Percentiles rank a stretch among this genome's conserved stretches.
Conservation (phyloP, 768 basidiomycete genomes). For the Russula griseocarnosa region DNA sequence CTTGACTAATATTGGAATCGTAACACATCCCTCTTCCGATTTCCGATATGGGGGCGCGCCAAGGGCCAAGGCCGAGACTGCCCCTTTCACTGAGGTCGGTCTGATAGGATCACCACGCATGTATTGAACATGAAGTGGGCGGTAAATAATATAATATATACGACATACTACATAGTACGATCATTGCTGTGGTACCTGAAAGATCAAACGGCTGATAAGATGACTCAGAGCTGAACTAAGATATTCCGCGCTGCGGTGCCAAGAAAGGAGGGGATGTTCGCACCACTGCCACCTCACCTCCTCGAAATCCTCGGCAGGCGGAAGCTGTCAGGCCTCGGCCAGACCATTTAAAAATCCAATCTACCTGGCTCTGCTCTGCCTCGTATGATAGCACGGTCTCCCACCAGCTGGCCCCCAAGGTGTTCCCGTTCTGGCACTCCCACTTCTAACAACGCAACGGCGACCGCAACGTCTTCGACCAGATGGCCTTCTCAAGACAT, state of each 20-base stretch:
- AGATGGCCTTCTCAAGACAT: slow-evolving; percentile 24
- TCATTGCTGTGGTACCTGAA: not conserved
- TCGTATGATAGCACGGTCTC: slow-evolving; percentile 14
- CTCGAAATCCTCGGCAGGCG: not conserved
- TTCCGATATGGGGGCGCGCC: too few relatives aligned
- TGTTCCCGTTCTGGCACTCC: slow-evolving; percentile 6
- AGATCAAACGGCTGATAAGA: not conserved
- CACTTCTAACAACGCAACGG: slow-evolving; percentile 7
- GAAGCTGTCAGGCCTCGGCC: not conserved
- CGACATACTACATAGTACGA: too few relatives aligned
- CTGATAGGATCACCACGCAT: too few relatives aligned
- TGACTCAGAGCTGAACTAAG: not conserved
- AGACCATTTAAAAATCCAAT: not conserved
- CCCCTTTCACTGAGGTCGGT: too few relatives aligned
- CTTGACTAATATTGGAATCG: too few relatives aligned
- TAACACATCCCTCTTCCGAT: too few relatives aligned
- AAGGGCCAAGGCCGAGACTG: too few relatives aligned
- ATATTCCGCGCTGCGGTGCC: not conserved
- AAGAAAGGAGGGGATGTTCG: not conserved
- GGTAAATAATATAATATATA: too few relatives aligned
- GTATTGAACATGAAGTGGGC: too few relatives aligned
- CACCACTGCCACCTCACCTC: too few relatives aligned
- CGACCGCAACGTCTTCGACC: slow-evolving; percentile 11
- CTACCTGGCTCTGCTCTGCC: not conserved
- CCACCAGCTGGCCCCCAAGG: slow-evolving; percentile 8